Percentiles rank a stretch among this genome's conserved stretches.
These are phyloP conservation scores for Spathaspora gorwiae DNA, from an alignment of 805 yeast genomes.

Conservation along the genomic window DNA sequence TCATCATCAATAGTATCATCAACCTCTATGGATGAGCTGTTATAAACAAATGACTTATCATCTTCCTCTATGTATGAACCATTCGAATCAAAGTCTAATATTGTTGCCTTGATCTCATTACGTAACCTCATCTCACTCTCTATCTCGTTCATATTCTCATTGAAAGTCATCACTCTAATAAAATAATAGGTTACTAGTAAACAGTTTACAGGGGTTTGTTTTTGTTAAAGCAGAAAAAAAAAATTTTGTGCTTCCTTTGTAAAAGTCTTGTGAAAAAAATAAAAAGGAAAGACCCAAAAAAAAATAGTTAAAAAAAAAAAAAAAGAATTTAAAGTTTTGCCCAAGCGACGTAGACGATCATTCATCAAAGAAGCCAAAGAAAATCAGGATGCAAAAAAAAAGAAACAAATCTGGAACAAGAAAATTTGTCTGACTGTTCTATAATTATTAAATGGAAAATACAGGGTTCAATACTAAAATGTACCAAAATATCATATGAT, in stretches of 20 bases:
- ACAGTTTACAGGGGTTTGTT: too few species aligned
- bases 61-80: slow-evolving; percentile 34
- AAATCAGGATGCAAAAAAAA: too few species aligned
- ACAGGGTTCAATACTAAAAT: too few species aligned
- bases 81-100: slow-evolving; percentile 16
- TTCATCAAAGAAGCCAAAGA: too few species aligned
- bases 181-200: too few species aligned
- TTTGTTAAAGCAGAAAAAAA: not conserved
- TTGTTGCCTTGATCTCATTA: slow-evolving; percentile 5
- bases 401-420: too few species aligned
- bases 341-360: too few species aligned
- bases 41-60: slow-evolving; percentile 31
- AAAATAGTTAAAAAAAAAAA: not conserved
- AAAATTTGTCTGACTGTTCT: too few species aligned
- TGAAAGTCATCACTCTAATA: not conserved
- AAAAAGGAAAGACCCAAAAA: not conserved
- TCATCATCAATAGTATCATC: slow-evolving; percentile 16
- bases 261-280: not conserved
- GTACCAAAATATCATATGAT: too few species aligned
- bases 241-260: not conserved
- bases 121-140: slow-evolving; percentile 1
- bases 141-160: not conserved
- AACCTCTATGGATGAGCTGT: slow-evolving; percentile 16
- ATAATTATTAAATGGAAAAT: too few species aligned
- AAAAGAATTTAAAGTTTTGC: not conserved